phyloP scores from a whole-genome alignment of 805 yeast species.

The Candida mattraensis region DNA sequence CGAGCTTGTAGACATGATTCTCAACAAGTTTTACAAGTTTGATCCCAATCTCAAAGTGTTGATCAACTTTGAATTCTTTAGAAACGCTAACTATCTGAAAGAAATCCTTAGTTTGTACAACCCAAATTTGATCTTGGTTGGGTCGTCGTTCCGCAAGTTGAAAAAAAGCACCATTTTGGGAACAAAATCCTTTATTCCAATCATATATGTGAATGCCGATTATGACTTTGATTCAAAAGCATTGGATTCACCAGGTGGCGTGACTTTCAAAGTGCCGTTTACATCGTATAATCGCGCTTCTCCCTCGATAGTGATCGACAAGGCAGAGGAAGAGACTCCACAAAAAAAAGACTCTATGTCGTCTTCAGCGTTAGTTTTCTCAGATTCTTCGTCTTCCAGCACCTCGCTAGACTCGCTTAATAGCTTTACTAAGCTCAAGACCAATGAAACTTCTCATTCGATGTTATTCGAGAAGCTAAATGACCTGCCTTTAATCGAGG shows the following conservation, averaged over 20 bases:
- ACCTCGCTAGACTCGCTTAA: slow-evolving; percentile 17
- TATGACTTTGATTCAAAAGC: slow-evolving; percentile 10
- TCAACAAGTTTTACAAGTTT: slow-evolving; percentile 24
- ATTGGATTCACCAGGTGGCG: slow-evolving; percentile 20
- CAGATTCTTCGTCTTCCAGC: slow-evolving; percentile 16
- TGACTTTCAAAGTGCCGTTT: slow-evolving; percentile 26
- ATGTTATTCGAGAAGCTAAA: slow-evolving; percentile 26
- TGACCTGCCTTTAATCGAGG: slow-evolving; percentile 27
- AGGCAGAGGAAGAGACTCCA: slow-evolving; percentile 4
- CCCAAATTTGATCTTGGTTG: slow-evolving; percentile 54
- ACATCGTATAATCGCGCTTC: slow-evolving; percentile 9
- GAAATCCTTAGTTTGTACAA: slow-evolving; percentile 58
- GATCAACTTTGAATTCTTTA: slow-evolving; percentile 58
- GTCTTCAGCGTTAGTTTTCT: slow-evolving; percentile 11
- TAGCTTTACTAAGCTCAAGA: slow-evolving; percentile 18
- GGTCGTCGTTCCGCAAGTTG: slow-evolving; percentile 27
- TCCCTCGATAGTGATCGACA: slow-evolving; percentile 18
- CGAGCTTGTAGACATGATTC: slow-evolving; percentile 43
- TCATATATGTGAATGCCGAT: slow-evolving; percentile 25
- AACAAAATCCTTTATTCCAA: slow-evolving; percentile 26
- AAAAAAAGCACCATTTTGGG: slow-evolving; percentile 30
- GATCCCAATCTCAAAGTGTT: slow-evolving; percentile 42
- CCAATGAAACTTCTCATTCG: slow-evolving; percentile 24
- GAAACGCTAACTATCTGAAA: slow-evolving; percentile 46
- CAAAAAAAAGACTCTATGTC: slow-evolving; percentile 3